Evolutionary conservation across 1,284 basidiomycete species (phyloP).

Genomic region (Amylostereum chailletii): DNA sequence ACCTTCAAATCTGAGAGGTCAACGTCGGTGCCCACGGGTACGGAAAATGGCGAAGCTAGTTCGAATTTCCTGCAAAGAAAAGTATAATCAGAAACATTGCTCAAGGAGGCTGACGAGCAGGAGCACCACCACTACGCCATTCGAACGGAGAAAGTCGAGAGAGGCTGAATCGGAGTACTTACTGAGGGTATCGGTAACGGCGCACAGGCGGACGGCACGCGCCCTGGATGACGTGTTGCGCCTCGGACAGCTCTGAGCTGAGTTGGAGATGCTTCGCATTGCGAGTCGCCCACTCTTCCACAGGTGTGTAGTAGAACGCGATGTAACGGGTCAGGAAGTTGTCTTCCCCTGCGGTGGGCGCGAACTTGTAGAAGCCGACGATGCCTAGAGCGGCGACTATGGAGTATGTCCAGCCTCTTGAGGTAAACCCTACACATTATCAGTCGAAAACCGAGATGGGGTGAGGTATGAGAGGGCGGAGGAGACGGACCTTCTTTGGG

Average conservation of each 20-base stretch:
- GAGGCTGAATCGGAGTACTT: constrained; percentile 22
- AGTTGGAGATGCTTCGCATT: constrained; percentile 49
- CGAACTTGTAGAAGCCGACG: constrained; percentile 55
- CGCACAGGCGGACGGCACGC: constrained; percentile 46
- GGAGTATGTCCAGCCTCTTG: constrained; percentile 55
- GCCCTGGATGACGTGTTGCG: constrained; percentile 34
- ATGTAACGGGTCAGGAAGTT: constrained; percentile 58
- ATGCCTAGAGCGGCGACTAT: constrained; percentile 36
- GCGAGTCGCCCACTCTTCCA: constrained; percentile 40
- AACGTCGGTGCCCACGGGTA: constrained; percentile 38
- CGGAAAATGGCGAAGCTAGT: constrained; percentile 39
- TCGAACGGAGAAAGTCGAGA: neutral
- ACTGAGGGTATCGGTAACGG: constrained; percentile 65
- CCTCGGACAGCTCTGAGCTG: constrained; percentile 35
- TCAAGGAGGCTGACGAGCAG: neutral
- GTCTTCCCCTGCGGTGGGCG: constrained; percentile 49
- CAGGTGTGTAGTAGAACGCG: constrained; percentile 38
- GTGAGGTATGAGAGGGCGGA: neutral
- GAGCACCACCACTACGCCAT: no score
- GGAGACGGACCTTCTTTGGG: constrained; percentile 45
- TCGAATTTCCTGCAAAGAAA: constrained; percentile 30
- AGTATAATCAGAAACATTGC: neutral
- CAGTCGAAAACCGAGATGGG: neutral
- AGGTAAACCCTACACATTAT: constrained; percentile 39
- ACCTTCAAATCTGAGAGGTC: constrained; percentile 35